Percentiles rank a stretch among this genome's conserved stretches.
phyloP scores from a whole-genome alignment of 257 asterid species.

The Fraxinus quadrangulata region DNA sequence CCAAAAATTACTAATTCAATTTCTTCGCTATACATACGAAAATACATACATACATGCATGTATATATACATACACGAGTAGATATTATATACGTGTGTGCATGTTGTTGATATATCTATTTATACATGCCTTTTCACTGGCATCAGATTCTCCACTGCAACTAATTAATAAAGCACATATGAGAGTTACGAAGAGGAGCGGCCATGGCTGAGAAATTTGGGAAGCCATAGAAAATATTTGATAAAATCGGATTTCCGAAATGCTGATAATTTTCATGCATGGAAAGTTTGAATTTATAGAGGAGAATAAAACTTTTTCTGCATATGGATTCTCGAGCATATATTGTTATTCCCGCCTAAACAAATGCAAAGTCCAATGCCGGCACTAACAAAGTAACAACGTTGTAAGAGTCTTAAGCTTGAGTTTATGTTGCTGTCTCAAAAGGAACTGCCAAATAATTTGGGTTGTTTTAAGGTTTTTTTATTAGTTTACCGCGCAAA shows the following conservation, averaged over 20 bases:
- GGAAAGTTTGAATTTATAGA: conserved; percentile 28
- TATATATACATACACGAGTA: background rate
- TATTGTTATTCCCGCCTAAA: conserved; percentile 41
- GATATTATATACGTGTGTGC: background rate
- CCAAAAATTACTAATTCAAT: background rate
- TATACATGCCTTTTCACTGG: conserved; percentile 40
- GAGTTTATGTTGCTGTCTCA: background rate
- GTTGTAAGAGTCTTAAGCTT: background rate
- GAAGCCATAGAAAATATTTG: conserved; percentile 23
- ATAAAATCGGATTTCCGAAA: background rate
- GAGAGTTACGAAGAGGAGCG: conserved; percentile 29
- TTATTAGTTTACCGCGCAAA: background rate
- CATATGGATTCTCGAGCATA: conserved; percentile 11
- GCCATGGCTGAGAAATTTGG: conserved; percentile 24
- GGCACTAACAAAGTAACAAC: conserved; percentile 19
- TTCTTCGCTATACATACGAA: background rate
- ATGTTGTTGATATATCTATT: background rate
- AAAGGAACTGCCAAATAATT: background rate
- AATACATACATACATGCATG: background rate
- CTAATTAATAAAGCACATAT: conserved; percentile 23
- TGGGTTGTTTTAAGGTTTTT: background rate
- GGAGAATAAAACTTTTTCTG: background rate
- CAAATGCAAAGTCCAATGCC: conserved; percentile 28
- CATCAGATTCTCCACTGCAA: conserved; percentile 32
- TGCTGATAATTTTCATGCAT: conserved; percentile 10